These are phyloP conservation scores for Talaromyces rugulosus DNA, from an alignment of 2,329 filamentous ascomycete species.

Conservation along the genomic window DNA sequence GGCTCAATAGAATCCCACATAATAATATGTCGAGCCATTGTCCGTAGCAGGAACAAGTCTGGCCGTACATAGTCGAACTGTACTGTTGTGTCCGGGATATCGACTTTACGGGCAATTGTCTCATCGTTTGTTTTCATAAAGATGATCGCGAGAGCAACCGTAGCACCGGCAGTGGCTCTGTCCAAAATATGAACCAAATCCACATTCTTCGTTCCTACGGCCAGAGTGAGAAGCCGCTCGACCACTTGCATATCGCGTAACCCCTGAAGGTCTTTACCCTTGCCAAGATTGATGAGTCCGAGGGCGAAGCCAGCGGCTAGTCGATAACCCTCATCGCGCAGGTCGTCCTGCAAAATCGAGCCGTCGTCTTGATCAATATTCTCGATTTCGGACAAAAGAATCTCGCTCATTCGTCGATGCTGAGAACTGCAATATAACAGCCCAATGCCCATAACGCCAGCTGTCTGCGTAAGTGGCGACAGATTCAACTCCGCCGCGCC, in stretches of 20 bases:
- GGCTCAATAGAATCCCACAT: constrained; percentile 83
- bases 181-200: constrained; percentile 90
- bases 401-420: constrained; percentile 96
- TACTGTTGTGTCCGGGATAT: constrained; percentile 81
- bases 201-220: constrained; percentile 84
- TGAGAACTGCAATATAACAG: constrained; percentile 91
- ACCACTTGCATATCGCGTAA: constrained; percentile 91
- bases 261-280: constrained; percentile 80
- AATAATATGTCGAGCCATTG: constrained; percentile 83
- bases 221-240: constrained; percentile 78
- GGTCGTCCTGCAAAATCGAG: constrained; percentile 62
- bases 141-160: constrained; percentile 82
- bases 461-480: constrained; percentile 88
- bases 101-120: constrained; percentile 82
- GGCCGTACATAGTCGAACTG: constrained; percentile 96
- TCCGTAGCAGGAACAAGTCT: constrained; percentile 85
- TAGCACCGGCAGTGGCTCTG: constrained; percentile 86
- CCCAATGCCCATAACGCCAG: constrained; percentile 94
- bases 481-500: constrained; percentile 93
- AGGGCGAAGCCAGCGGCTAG: constrained; percentile 90
- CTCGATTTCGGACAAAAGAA: constrained; percentile 97
- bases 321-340: constrained; percentile 93
- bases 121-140: constrained; percentile 96
- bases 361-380: constrained; percentile 76
- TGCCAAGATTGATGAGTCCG: constrained; percentile 90